Base-by-base conservation (phyloP, 225 moss, liverwort and hornwort species). In the Straminergon stramineum region DNA sequence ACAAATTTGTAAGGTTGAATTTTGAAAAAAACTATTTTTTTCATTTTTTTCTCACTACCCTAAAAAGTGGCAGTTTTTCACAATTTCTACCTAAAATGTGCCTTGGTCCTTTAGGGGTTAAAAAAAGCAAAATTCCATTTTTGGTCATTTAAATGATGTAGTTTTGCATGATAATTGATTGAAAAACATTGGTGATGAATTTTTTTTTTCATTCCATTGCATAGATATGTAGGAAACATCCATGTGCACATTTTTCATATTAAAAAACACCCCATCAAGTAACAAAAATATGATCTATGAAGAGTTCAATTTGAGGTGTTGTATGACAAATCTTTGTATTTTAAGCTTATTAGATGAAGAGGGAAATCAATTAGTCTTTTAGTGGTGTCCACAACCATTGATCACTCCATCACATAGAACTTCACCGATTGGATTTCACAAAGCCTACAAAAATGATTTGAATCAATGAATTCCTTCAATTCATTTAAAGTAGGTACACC, bases 321-420 rank as follows among this genome's bases (percentile, higher is more conserved):
- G 0, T 45, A 28, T 16, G 10, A 43, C 10, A 6, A 75, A 75
- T 48, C 30, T 45, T 41, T 75, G 1, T 18, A 18, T 26, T 48
- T 75, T 11, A 27, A 73, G 48, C 31, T 52, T 34, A 76, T 11
- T 6, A 57, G 41, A 35, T 55, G 18, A 26, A 51, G 52, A 84
- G 13, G 17, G 27, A 30, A 68, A 37, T 51, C 48, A 7, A 48
- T 48, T 48, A 48, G 48, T 66, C 12, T 66, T 66, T 37, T 37
- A 66, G 21, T 16, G 5, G 35, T 35, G 11, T 37, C 37, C 8
- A 52, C 7, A 17, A 0, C 0, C 0, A 3, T 5, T 17, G 14
- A 75, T 62, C 52, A 64, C 7, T 77, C 55, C 53, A 55, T 55
- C 15, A 55, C 11, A 22, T 11, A 17, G 13, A 6, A 48, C 20